These are phyloP conservation scores for Beauveria australis DNA, from an alignment of 2,329 filamentous ascomycete species.

Conservation along the genomic window DNA sequence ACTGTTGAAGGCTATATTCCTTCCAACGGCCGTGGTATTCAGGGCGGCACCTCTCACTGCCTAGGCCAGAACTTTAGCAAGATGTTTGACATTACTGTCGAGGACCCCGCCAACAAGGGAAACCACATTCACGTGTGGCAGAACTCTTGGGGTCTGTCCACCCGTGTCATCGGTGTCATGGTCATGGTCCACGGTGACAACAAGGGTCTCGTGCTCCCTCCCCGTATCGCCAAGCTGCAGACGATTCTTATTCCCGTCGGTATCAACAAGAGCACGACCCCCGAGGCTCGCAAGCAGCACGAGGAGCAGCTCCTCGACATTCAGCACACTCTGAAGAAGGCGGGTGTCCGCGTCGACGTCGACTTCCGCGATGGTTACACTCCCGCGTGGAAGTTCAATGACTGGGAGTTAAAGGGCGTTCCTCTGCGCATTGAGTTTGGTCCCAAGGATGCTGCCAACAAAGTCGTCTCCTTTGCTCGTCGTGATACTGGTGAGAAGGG, in stretches of 20 bases:
- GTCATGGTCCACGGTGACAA: slow-evolving; percentile 97
- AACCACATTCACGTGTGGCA: slow-evolving; percentile 87
- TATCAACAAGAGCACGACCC: slow-evolving; percentile 76
- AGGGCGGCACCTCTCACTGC: slow-evolving; percentile 90
- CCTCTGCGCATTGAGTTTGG: slow-evolving; percentile 93
- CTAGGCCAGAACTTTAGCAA: slow-evolving; percentile 97
- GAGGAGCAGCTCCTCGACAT: slow-evolving; percentile 69
- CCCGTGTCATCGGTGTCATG: slow-evolving; percentile 96
- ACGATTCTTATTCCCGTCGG: slow-evolving; percentile 85
- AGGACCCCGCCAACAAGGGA: slow-evolving; percentile 78
- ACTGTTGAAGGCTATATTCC: slow-evolving; percentile 97
- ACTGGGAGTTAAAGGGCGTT: slow-evolving; percentile 95
- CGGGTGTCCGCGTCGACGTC: slow-evolving; percentile 67
- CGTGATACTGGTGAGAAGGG: slow-evolving; percentile 82
- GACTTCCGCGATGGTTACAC: slow-evolving; percentile 88
- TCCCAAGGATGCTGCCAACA: slow-evolving; percentile 82
- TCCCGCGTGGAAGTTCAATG: slow-evolving; percentile 96
- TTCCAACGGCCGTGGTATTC: slow-evolving; percentile 89
- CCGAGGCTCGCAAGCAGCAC: slow-evolving; percentile 70
- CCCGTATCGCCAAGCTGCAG: slow-evolving; percentile 80
- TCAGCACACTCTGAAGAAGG: slow-evolving; percentile 58
- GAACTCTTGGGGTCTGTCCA: slow-evolving; percentile 98
- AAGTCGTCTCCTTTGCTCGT: slow-evolving; percentile 75
- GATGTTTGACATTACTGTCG: slow-evolving; percentile 98
- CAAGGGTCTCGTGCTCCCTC: slow-evolving; percentile 88